These are phyloP conservation scores for Diplogelasinospora grovesii DNA, from an alignment of 495 filamentous ascomycete genomes.

Conservation along the genomic window DNA sequence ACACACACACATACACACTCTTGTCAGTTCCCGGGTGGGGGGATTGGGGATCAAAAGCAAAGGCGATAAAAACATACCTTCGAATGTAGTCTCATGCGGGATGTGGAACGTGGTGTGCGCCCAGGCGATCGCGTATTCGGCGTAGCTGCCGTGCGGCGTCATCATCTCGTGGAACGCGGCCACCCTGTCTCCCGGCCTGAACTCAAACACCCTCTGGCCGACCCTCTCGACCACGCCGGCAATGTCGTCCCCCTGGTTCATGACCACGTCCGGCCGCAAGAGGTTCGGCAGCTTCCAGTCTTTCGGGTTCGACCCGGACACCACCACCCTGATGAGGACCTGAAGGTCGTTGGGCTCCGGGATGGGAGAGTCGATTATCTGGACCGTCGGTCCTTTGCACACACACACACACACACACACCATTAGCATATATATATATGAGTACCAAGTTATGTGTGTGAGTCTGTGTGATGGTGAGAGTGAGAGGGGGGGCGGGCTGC, in stretches of 20 bases:
- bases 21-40: neutral
- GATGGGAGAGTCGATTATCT: slow-evolving; percentile 58
- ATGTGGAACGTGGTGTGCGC: slow-evolving; percentile 64
- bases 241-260: slow-evolving; percentile 67
- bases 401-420: too few relatives aligned
- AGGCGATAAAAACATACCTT: slow-evolving; percentile 50
- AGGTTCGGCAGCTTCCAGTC: slow-evolving; percentile 57
- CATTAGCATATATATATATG: too few relatives aligned
- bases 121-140: slow-evolving; percentile 63
- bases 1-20: slow-evolving; percentile 2
- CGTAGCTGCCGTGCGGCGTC: slow-evolving; percentile 53
- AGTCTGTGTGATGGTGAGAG: neutral
- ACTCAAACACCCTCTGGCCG: slow-evolving; percentile 54
- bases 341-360: slow-evolving; percentile 51
- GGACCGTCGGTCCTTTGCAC: slow-evolving; percentile 41
- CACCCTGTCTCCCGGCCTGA: slow-evolving; percentile 62
- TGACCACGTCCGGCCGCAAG: neutral
- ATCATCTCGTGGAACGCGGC: slow-evolving; percentile 58
- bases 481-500: too few relatives aligned
- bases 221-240: slow-evolving; percentile 60
- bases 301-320: slow-evolving; percentile 69
- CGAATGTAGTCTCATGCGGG: slow-evolving; percentile 56
- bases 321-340: slow-evolving; percentile 63
- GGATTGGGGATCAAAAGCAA: neutral
- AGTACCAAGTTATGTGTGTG: neutral